Base-by-base conservation (phyloP, 2,329 filamentous ascomycete genomes). In the Ophiostoma ulmi region DNA sequence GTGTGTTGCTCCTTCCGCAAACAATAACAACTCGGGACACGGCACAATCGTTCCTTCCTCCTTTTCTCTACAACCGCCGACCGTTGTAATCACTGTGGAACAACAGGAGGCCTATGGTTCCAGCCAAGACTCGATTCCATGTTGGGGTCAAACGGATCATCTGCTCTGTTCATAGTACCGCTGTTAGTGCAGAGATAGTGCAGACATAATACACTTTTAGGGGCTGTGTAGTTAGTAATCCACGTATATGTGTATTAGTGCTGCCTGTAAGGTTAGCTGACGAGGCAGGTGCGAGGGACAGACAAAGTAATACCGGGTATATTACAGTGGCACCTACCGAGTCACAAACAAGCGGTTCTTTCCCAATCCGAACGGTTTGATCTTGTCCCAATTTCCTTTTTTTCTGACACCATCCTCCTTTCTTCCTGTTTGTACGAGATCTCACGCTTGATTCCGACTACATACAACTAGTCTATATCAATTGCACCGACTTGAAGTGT, bases 321-420 rank as follows among this genome's bases (percentile, higher is more conserved):
- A 65, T 41, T 65, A 65, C 36, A 65, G 63, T 39, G 63, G 63
- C 36, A 39, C 63, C 63, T 65, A 36, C 63, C 63, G 20, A 20
- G 36, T 22, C 35, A 17, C n/a, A 26, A 26, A 6, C 39, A 22
- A 11, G 41, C 14, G 13, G 38, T 44, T 6, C 35, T 8, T 38
- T 39, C 63, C n/a, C 26, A 58, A 58, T 58, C 22, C 52, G 52
- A 58, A 22, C n/a, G n/a, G 20, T 26, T 35, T 22, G 17, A 26
- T 10, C 38, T 31, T 36, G 17, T 14, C n/a, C 66, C 66, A 52
- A 41, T 38, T 38, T 66, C 38, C 38, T 44, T 66, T 66, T 36
- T 36, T 66, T 66, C 39, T 58, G 39, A 36, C 14, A 11, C 26
- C 26, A 22, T 44, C 63, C 63, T 65, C 20, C 35, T 65, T 65